Conservation (phyloP, 2,329 filamentous ascomycete species). For the Aspergillus sp. region DNA sequence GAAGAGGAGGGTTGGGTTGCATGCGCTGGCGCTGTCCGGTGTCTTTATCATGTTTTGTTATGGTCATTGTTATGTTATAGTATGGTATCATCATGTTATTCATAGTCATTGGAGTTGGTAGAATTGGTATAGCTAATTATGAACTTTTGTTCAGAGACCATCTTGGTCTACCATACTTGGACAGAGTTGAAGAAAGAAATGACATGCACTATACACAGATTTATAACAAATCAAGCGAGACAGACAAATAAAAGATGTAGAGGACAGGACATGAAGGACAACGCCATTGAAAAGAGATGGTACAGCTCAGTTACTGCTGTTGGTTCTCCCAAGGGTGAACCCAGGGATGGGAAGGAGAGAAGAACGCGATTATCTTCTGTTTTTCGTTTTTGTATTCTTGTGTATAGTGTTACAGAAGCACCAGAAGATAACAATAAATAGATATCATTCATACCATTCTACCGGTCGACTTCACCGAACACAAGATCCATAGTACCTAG, state of each 20-base stretch:
- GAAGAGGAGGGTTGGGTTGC: background rate
- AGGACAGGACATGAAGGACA: constrained; percentile 17
- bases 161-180: background rate
- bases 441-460: constrained; percentile 15
- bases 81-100: background rate
- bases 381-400: constrained; percentile 2
- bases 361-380: constrained; percentile 2
- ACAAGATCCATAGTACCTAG: constrained; percentile 71
- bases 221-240: constrained; percentile 4
- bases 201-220: constrained; percentile 25
- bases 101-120: background rate
- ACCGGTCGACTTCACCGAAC: constrained; percentile 64
- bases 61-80: background rate
- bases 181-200: constrained; percentile 8
- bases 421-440: constrained; percentile 3
- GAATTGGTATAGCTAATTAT: background rate
- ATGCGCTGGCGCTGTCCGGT: background rate
- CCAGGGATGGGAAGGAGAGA: background rate
- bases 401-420: constrained; percentile 13
- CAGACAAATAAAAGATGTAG: constrained; percentile 9
- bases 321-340: constrained; percentile 4
- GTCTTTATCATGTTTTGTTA: background rate
- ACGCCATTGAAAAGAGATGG: constrained; percentile 24
- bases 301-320: constrained; percentile 11
- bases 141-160: background rate